phyloP scores from a whole-genome alignment of 192 early-diverging fungal species.

The Dissophora globulifera region DNA sequence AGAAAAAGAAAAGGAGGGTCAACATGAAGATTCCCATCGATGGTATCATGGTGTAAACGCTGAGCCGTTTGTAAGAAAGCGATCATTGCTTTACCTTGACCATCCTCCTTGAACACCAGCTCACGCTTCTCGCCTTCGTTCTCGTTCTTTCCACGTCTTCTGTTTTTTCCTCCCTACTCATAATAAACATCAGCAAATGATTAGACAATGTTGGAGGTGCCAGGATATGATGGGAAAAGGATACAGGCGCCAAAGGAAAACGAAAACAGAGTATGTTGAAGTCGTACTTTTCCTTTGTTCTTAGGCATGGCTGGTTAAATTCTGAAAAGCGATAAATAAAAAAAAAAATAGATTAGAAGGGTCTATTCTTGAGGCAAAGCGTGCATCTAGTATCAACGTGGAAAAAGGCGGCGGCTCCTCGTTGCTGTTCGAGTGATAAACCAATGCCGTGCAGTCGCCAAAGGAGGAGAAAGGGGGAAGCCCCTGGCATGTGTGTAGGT shows the following conservation, averaged over 20 bases:
- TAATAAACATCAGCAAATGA: background rate
- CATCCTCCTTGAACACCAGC: constrained; percentile 96
- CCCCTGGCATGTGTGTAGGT: background rate
- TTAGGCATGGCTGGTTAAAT: constrained; percentile 78
- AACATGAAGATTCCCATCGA: background rate
- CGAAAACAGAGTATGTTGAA: background rate
- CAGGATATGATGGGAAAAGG: background rate
- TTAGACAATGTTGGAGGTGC: background rate
- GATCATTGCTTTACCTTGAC: constrained; percentile 76
- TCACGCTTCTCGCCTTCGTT: constrained; percentile 96
- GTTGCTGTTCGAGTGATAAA: too few species aligned
- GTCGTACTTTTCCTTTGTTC: constrained; percentile 95
- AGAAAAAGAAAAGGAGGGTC: background rate
- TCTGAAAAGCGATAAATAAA: constrained; percentile 10
- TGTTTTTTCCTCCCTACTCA: constrained; percentile 82
- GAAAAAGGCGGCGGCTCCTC: too few species aligned
- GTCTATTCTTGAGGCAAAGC: too few species aligned
- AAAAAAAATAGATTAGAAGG: background rate
- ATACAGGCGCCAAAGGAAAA: background rate
- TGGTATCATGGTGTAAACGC: background rate
- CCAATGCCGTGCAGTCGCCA: too few species aligned
- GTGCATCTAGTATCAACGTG: too few species aligned
- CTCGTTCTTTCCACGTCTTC: constrained; percentile 97
- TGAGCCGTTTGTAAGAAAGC: background rate
- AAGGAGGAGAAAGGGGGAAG: too few species aligned